Conservation (phyloP, 169 alveolate genomes). For the Plasmodium malariae region DNA sequence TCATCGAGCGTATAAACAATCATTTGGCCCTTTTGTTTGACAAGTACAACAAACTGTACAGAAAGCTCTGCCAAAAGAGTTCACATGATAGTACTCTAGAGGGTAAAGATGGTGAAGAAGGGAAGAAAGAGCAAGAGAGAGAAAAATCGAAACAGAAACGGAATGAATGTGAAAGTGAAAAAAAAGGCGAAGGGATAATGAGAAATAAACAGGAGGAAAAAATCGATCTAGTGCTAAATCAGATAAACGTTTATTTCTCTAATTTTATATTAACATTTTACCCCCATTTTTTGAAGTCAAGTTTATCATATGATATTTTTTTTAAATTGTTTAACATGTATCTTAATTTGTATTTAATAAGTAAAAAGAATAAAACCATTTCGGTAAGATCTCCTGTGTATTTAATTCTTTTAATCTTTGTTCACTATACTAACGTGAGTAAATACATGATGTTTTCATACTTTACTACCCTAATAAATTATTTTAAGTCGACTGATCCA, state of each 20-base stretch:
- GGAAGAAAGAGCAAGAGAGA: not conserved
- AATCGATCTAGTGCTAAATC: slow-evolving; percentile 13
- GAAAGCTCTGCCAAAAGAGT: too few species aligned
- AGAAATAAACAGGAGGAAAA: not conserved
- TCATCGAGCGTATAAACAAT: slow-evolving; percentile 1
- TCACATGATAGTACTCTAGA: not conserved
- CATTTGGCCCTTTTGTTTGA: not conserved
- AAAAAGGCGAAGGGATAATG: not conserved
- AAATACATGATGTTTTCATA: slow-evolving; percentile 32
- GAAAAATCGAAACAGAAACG: not conserved
- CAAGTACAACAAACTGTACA: not conserved
- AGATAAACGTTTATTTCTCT: slow-evolving; percentile 12
- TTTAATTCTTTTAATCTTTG: slow-evolving; percentile 44
- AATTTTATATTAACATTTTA: slow-evolving; percentile 42
- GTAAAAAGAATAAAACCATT: slow-evolving; percentile 9
- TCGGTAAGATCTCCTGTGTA: slow-evolving; percentile 35
- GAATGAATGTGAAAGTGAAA: not conserved
- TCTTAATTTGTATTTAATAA: slow-evolving; percentile 42
- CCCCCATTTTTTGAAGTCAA: slow-evolving; percentile 39
- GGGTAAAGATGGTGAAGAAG: not conserved
- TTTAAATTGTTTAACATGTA: slow-evolving; percentile 42
- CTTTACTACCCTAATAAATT: slow-evolving; percentile 1
- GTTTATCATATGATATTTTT: slow-evolving; percentile 49
- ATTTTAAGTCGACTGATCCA: not conserved
- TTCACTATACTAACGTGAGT: slow-evolving; percentile 16